Percentiles rank a stretch among this genome's conserved stretches.
phyloP scores from a whole-genome alignment of 2,329 filamentous ascomycete species.

The Botrytis paeoniae region DNA sequence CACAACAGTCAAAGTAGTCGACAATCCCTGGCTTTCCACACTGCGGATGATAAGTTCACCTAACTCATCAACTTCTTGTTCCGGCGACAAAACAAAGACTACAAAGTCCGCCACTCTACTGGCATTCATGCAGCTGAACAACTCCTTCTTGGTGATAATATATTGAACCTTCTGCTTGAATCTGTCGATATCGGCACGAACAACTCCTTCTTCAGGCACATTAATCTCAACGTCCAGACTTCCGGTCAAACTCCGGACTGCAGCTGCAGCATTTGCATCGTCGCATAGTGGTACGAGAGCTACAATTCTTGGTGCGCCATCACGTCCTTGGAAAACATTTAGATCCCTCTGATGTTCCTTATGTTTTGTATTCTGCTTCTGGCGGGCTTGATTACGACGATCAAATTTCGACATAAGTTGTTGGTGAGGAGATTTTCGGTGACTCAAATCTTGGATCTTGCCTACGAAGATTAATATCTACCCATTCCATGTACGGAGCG shows the following conservation, averaged over 20 bases:
- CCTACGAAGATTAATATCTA: slow-evolving; percentile 48
- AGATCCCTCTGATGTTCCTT: slow-evolving; percentile 76
- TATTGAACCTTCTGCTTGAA: slow-evolving; percentile 97
- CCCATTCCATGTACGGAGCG: slow-evolving; percentile 11
- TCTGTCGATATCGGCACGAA: slow-evolving; percentile 72
- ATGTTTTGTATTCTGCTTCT: slow-evolving; percentile 80
- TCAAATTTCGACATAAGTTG: slow-evolving; percentile 98
- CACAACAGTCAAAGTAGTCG: slow-evolving; percentile 83
- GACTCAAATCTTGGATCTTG: slow-evolving; percentile 71
- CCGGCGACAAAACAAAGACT: slow-evolving; percentile 76
- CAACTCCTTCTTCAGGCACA: slow-evolving; percentile 54
- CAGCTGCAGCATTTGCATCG: slow-evolving; percentile 64
- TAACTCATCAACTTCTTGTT: slow-evolving; percentile 77
- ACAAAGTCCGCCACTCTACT: slow-evolving; percentile 90
- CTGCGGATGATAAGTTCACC: slow-evolving; percentile 83
- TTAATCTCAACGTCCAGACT: slow-evolving; percentile 76
- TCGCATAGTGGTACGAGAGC: slow-evolving; percentile 81
- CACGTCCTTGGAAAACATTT: slow-evolving; percentile 78
- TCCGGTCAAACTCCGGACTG: slow-evolving; percentile 67
- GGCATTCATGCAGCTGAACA: slow-evolving; percentile 78
- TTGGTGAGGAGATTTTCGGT: slow-evolving; percentile 86
- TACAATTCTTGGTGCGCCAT: slow-evolving; percentile 84
- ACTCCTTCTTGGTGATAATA: slow-evolving; percentile 67
- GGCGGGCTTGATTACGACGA: slow-evolving; percentile 89
- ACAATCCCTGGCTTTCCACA: slow-evolving; percentile 91